Evolutionary conservation across 768 basidiomycete genomes (phyloP).

Genomic region (Auricularia auricula-judae): DNA sequence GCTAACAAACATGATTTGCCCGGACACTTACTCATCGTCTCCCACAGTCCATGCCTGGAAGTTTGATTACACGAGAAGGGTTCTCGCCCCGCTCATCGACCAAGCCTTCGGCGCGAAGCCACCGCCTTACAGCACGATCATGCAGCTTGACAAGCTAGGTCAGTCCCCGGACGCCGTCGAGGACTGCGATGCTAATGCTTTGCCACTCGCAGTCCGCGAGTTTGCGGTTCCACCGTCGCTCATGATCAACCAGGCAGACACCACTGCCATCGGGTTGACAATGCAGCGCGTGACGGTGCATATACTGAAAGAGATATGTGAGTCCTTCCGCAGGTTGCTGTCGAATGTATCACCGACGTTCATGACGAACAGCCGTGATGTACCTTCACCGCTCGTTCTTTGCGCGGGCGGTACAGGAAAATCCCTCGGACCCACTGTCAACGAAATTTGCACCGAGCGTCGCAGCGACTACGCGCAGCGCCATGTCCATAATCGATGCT

Average conservation of each 20-base stretch:
- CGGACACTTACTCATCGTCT: slow-evolving; percentile 41
- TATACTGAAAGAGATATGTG: not conserved
- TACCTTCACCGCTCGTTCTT: slow-evolving; percentile 69
- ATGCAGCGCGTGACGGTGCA: not conserved
- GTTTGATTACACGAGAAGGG: slow-evolving; percentile 59
- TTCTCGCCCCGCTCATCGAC: slow-evolving; percentile 54
- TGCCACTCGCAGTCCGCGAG: not conserved
- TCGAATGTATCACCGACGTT: not conserved
- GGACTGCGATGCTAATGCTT: not conserved
- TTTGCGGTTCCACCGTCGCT: not conserved
- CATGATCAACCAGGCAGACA: not conserved
- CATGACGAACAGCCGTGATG: slow-evolving; percentile 37
- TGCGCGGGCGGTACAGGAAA: slow-evolving; percentile 59
- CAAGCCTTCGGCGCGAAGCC: slow-evolving; percentile 63
- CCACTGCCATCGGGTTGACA: not conserved
- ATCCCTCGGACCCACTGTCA: slow-evolving; percentile 62
- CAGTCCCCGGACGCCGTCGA: not conserved
- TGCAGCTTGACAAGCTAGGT: slow-evolving; percentile 38
- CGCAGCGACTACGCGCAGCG: slow-evolving; percentile 65
- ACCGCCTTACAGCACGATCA: slow-evolving; percentile 53
- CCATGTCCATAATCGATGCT: slow-evolving; percentile 57
- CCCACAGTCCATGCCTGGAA: slow-evolving; percentile 59
- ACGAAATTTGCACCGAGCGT: slow-evolving; percentile 66
- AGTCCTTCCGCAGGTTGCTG: not conserved
- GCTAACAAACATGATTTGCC: slow-evolving; percentile 20